Evolutionary conservation across 176 grass and related monocot species (phyloP).

Genomic region (Triticum urartu): DNA sequence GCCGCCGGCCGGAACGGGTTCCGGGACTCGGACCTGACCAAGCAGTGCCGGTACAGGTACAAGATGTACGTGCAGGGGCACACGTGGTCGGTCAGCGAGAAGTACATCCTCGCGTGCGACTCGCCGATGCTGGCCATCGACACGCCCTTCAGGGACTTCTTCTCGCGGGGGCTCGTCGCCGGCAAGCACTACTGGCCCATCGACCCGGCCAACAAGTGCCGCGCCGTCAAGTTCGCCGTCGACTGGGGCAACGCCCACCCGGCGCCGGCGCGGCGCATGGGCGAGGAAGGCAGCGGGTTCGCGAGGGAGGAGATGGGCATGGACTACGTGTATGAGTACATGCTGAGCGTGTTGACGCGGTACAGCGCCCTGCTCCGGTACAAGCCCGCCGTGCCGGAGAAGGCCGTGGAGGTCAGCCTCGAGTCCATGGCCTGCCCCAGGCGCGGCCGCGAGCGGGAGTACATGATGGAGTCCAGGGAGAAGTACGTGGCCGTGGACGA

Average conservation of each 20-base stretch:
- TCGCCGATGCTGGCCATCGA: not conserved
- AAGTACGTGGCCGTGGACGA: constrained; percentile 37
- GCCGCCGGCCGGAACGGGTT: constrained; percentile 31
- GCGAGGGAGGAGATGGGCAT: not conserved
- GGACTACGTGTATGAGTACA: not conserved
- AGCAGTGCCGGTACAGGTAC: not conserved
- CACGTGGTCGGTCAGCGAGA: not conserved
- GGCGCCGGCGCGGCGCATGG: not conserved
- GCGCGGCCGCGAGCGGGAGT: not conserved
- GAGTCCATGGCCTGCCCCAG: constrained; percentile 45
- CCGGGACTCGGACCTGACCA: not conserved
- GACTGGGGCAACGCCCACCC: not conserved
- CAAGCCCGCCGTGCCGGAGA: not conserved
- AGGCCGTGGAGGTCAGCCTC: not conserved
- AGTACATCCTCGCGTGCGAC: not conserved
- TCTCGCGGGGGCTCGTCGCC: not conserved
- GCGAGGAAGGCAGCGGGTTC: not conserved
- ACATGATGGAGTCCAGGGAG: constrained; percentile 77
- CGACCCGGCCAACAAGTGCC: not conserved
- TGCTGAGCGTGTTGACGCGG: not conserved
- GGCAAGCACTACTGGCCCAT: not conserved
- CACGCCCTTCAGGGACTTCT: not conserved
- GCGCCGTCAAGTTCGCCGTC: not conserved
- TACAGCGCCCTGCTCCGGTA: not conserved
- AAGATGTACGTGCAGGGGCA: not conserved